A percentile compares a stretch with the other conserved stretches of the same genome.
phyloP scores from a whole-genome alignment of 2,329 filamentous ascomycete genomes.

The Penicillium sp. region DNA sequence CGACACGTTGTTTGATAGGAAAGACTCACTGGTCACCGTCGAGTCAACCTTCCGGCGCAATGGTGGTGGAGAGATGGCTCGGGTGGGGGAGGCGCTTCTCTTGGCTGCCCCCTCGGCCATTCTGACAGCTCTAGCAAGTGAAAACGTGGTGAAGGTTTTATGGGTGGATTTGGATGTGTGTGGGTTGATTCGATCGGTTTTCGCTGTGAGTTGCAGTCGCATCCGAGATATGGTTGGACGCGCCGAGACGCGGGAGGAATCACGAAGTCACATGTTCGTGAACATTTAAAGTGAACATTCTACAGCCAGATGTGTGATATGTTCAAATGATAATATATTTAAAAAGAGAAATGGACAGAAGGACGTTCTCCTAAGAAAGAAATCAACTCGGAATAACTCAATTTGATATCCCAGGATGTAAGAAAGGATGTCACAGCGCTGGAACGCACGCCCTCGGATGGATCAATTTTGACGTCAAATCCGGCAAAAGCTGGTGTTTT shows the following conservation, averaged over 20 bases:
- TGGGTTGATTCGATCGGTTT: background rate
- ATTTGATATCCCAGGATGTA: background rate
- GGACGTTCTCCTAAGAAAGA: background rate
- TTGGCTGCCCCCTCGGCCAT: slow-evolving; percentile 29
- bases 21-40: slow-evolving; percentile 44
- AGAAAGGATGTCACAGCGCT: background rate
- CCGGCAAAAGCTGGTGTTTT: background rate
- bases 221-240: slow-evolving; percentile 13
- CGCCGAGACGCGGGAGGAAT: slow-evolving; percentile 22
- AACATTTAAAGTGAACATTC: slow-evolving; percentile 3
- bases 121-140: slow-evolving; percentile 12
- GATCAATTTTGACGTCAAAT: background rate
- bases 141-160: slow-evolving; percentile 10
- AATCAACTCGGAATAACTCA: background rate
- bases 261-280: slow-evolving; percentile 35
- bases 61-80: slow-evolving; percentile 50
- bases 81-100: slow-evolving; percentile 27
- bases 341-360: background rate
- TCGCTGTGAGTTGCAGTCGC: background rate
- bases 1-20: too few species aligned
- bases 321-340: background rate
- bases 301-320: background rate
- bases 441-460: background rate
- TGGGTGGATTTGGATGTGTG: background rate
- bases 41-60: slow-evolving; percentile 48